Evolutionary conservation across 352 stramenopile genomes (phyloP), one percentile per base, ranked within the genome.

Genomic region (Hyaloperonospora arabidopsidis): DNA sequence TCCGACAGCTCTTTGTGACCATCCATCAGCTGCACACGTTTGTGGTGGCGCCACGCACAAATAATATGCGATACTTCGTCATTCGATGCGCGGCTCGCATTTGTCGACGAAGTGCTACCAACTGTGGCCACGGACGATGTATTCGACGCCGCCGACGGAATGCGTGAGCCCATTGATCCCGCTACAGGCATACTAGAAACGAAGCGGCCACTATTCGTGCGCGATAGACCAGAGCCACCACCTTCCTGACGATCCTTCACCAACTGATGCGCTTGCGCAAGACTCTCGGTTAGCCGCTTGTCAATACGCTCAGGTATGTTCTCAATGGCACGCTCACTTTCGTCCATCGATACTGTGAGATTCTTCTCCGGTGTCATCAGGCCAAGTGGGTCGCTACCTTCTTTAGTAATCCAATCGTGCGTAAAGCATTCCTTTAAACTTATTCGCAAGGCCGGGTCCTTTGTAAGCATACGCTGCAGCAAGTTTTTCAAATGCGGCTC

Each of bases 391-490:
- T 96, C 85, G 18, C 83, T 93, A 14, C 89, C 89, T 67, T 97
- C 89, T n/a, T 95, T 89, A 8, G 89, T 96, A 50, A 89, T 84
- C 89, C 89, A 97, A 49, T 96, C 89, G 60, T 97, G 89, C 15
- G 72, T 81, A 58, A 96, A 96, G 40, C 87, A 87, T 15, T 93
- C 81, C 15, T 72, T 75, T 5, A 96, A 52, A 14, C 76, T 74
- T 45, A 93, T 88, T 15, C 89, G 77, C n/a, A 87, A 59, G 0
- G 72, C 70, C 21, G 86, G 86, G 50, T 95, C 79, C 48, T 96
- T 96, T 0, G 84, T 92, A 10, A 97, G 72, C 85, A 97, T 95
- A n/a, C 80, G 81, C 52, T 90, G 74, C 21, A 97, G 59, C 21
- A 97, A 59, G 44, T 97, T 93, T 69, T 93, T 95, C 49, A 97